Conservation (phyloP, 257 asterid genomes). For the Schizonepeta tenuifolia region DNA sequence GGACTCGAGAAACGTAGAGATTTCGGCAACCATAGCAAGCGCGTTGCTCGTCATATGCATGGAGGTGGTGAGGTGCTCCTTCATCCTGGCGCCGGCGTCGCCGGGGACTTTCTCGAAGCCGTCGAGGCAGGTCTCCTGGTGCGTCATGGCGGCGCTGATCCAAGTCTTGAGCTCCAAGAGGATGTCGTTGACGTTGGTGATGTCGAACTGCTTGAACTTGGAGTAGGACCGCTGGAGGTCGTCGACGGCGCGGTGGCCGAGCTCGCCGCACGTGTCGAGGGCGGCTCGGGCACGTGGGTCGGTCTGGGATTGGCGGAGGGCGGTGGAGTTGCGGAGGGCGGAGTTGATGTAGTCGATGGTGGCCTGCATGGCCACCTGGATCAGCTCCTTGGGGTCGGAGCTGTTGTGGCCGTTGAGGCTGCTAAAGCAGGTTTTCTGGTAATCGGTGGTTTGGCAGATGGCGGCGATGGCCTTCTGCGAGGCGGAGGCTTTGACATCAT, state of each 20-base stretch:
- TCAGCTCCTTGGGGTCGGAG: conserved; percentile 71
- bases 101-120: conserved; percentile 61
- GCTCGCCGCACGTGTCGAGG: conserved; percentile 57
- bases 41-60: conserved; percentile 80
- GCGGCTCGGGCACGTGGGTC: conserved; percentile 60
- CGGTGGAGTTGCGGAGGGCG: conserved; percentile 51
- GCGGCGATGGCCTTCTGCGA: conserved; percentile 62
- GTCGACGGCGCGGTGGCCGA: conserved; percentile 48
- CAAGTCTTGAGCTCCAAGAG: conserved; percentile 66
- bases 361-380: conserved; percentile 52
- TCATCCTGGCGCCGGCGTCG: conserved; percentile 66
- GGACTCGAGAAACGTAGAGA: conserved; percentile 50
- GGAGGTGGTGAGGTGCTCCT: conserved; percentile 43
- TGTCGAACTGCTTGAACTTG: conserved; percentile 55
- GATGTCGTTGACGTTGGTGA: conserved; percentile 45
- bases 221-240: conserved; percentile 59
- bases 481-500: conserved; percentile 17
- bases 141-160: conserved; percentile 83
- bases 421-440: conserved; percentile 54
- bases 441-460: conserved; percentile 70
- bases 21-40: conserved; percentile 83
- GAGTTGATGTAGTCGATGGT: conserved; percentile 42
- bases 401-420: conserved; percentile 51
- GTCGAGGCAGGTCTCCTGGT: conserved; percentile 82
- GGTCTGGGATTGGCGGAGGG: conserved; percentile 37